Evolutionary conservation across 108 stramenopile genomes (phyloP), one percentile per base, ranked within the genome.

Genomic region (Cylindrotheca closterium): DNA sequence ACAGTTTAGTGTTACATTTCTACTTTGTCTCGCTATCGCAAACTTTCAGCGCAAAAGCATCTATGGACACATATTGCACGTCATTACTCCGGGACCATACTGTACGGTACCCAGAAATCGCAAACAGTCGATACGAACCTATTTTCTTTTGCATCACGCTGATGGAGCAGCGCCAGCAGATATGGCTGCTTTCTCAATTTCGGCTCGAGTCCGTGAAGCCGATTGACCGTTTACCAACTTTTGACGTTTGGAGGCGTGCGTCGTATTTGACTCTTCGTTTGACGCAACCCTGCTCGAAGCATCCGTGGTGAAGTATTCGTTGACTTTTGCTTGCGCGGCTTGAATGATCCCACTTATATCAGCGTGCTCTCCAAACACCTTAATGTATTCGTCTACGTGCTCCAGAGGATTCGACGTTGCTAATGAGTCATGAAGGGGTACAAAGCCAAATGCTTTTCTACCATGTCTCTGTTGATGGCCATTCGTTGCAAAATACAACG

Each of bases 401-500:
- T 58, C 73, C 51, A 78, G 28, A 48, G 60, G 46, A 15, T 63
- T 48, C 55, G 74, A 46, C 50, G 60, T 18, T 7, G 63, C 74
- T 26, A 91, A 60, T 8, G 68, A 51, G 46, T 81, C 59, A 47
- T 81, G 74, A 30, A 85, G 52, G 18, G 94, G 94, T 31, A 92
- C 75, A 65, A 89, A 95, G 4, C 94, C 94, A 82, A 88, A 92
- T 2, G 80, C 67, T 60, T 30, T 37, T 37, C 70, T 65, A 21
- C 66, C 71, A 0, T 55, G 32, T 30, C 28, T 55, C 46, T 30
- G 17, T 33, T 78, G 65, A 29, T 74, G 29, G 4, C 78, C 77
- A 51, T 74, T 73, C 63, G 86, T 79, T 19, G 63, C 33, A 70
- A 96, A 96, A 58, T 96, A 96, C 31, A 68, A 33, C 3, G 72